These are phyloP conservation scores for Termitomyces sp. DNA, from an alignment of 768 basidiomycete species.

Conservation along the genomic window DNA sequence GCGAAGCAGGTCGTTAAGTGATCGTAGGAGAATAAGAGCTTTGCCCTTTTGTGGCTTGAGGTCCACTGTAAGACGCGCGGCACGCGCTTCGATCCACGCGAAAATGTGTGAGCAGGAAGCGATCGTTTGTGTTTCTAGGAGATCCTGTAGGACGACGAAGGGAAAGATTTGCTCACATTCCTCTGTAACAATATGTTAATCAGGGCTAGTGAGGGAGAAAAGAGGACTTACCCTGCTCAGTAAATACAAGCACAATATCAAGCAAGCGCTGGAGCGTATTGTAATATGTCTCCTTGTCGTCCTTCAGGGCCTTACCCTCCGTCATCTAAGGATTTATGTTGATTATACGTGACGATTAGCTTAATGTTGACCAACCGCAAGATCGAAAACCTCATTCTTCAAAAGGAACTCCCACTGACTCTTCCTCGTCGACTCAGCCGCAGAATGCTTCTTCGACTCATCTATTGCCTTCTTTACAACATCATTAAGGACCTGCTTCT, in stretches of 20 bases:
- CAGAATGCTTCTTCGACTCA: slow-evolving; percentile 34
- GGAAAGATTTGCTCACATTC: slow-evolving; percentile 76
- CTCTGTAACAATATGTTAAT: slow-evolving; percentile 33
- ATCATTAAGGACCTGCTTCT: slow-evolving; percentile 41
- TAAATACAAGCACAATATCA: slow-evolving; percentile 72
- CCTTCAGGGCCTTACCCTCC: slow-evolving; percentile 62
- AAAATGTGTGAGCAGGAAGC: slow-evolving; percentile 82
- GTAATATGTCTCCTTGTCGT: slow-evolving; percentile 51
- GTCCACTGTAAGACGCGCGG: slow-evolving; percentile 62
- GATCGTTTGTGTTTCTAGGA: slow-evolving; percentile 84
- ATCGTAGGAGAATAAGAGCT: slow-evolving; percentile 77
- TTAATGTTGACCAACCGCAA: slow-evolving; percentile 52
- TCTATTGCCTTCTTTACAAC: slow-evolving; percentile 41
- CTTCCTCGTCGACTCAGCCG: slow-evolving; percentile 51
- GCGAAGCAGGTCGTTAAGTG: slow-evolving; percentile 81
- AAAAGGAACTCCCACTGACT: slow-evolving; percentile 73
- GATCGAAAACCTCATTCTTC: slow-evolving; percentile 62
- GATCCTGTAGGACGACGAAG: slow-evolving; percentile 69
- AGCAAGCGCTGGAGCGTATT: slow-evolving; percentile 52
- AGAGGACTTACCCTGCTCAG: slow-evolving; percentile 58
- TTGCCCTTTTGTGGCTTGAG: slow-evolving; percentile 88
- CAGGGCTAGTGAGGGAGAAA: not conserved
- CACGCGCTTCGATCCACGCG: slow-evolving; percentile 79
- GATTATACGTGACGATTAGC: not conserved
- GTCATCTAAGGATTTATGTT: slow-evolving; percentile 38